phyloP scores from a whole-genome alignment of 257 asterid species.

The Nicotiana otophora region DNA sequence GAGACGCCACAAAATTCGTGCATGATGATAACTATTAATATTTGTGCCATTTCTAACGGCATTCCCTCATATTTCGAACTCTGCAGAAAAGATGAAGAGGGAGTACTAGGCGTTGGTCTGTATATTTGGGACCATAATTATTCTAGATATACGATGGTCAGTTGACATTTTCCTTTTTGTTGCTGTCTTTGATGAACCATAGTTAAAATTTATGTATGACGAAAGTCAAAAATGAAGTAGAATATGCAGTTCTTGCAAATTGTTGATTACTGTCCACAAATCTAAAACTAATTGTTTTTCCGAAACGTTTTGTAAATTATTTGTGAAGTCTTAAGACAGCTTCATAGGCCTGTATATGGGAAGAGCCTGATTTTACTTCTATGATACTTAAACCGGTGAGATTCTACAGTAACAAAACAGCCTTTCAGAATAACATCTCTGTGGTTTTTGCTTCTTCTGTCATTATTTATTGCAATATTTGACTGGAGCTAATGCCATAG shows the following conservation, averaged over 20 bases:
- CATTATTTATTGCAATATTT: neutral
- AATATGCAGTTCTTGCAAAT: neutral
- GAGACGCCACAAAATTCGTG: neutral
- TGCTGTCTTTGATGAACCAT: neutral
- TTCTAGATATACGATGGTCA: neutral
- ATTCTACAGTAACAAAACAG: neutral
- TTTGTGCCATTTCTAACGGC: neutral
- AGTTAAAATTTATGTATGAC: neutral
- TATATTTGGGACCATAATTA: neutral
- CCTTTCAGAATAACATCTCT: neutral
- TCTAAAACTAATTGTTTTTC: neutral
- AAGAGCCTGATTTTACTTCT: neutral
- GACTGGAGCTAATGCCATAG: neutral
- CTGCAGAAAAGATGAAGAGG: neutral
- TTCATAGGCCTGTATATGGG: neutral
- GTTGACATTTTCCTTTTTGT: neutral
- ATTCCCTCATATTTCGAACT: neutral
- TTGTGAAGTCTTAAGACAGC: neutral
- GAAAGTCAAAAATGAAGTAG: neutral
- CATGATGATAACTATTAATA: neutral
- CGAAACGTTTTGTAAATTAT: neutral
- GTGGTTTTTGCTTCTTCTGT: neutral
- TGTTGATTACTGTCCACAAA: neutral
- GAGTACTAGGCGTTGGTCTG: neutral
- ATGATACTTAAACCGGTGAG: neutral